Base-by-base conservation (phyloP, 2,329 filamentous ascomycete genomes). In the Exophiala calicioides region DNA sequence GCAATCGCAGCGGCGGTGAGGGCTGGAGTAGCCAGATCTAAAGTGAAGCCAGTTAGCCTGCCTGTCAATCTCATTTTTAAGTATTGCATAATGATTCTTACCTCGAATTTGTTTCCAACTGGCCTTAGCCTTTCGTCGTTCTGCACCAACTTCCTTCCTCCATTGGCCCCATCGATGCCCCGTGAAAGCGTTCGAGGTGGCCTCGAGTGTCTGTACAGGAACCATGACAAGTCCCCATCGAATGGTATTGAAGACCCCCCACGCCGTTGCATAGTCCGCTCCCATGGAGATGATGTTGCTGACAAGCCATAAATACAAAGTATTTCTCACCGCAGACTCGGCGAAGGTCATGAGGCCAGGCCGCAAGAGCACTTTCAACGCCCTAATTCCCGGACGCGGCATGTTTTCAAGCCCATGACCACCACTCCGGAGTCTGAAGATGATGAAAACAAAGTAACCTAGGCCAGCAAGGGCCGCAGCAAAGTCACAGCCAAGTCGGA, bases 201-300 rank as follows among this genome's bases (percentile, higher is more conserved):
- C 79, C 62, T 89, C 83, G 0, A 88, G 68, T 0, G 83, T 75
- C 50, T 81, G 77, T 0, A 88, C 81, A 0, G 84, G 84, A 0
- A 88, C 82, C 84, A 88, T 89, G 21, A 88, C 69, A 1, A 88
- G 68, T 0, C 84, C 85, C 84, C 84, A 88, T 10, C 84, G 75
- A 31, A 88, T 88, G 0, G 83, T 88, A 44, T 78, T 85, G 68
- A 89, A 89, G 7, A 88, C 71, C 1, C 83, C 81, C 84, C 84
- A 89, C 0, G 84, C 82, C 0, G 84, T 88, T 0, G 83, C 80
- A 61, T 88, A 88, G 5, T 79, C 75, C 0, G 69, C 65, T 0
- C 84, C 83, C 48, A 88, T 70, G 0, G 75, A 67, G 0, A 88
- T 75, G 13, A 89, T 84, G 3, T 75, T 79, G 41, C 69, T 75